Conservation (phyloP, 129 eudicot genomes). For the Chrysanthemum seticuspe region DNA sequence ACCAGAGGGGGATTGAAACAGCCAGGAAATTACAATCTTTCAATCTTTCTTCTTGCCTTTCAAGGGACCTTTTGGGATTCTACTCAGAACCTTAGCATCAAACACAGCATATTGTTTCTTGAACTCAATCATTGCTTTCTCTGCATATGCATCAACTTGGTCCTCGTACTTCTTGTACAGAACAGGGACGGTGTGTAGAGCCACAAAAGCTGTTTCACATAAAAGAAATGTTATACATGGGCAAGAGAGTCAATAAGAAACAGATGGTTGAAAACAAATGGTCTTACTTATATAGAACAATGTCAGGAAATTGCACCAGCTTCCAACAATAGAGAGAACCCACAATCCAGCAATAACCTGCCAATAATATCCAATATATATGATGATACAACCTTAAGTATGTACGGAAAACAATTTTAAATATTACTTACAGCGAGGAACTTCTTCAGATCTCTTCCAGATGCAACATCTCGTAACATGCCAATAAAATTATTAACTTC, state of each 20-base stretch:
- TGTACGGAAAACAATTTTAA: not conserved
- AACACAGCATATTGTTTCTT: conserved; percentile 77
- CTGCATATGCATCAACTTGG: conserved; percentile 56
- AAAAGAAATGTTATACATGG: too few relatives aligned
- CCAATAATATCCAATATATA: not conserved
- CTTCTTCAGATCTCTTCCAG: conserved; percentile 75
- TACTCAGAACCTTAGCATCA: conserved; percentile 64
- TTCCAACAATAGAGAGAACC: conserved; percentile 65
- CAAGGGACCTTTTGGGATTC: conserved; percentile 64
- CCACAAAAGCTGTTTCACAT: conserved; percentile 50
- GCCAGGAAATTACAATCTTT: conserved; percentile 7
- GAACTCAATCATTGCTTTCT: conserved; percentile 57
- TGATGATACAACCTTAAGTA: not conserved
- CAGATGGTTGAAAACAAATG: not conserved
- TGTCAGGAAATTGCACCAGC: conserved; percentile 76
- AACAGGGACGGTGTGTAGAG: conserved; percentile 69
- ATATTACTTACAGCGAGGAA: conserved; percentile 55
- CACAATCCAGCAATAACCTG: conserved; percentile 74
- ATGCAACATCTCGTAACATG: conserved; percentile 50
- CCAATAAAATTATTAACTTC: conserved; percentile 57
- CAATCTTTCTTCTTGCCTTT: conserved; percentile 63
- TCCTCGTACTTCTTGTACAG: conserved; percentile 79
- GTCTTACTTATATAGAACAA: conserved; percentile 68
- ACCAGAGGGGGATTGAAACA: not conserved
- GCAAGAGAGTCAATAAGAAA: too few relatives aligned